Base-by-base conservation (phyloP, 148 eudicot species). In the Heliamphora exappendiculata region DNA sequence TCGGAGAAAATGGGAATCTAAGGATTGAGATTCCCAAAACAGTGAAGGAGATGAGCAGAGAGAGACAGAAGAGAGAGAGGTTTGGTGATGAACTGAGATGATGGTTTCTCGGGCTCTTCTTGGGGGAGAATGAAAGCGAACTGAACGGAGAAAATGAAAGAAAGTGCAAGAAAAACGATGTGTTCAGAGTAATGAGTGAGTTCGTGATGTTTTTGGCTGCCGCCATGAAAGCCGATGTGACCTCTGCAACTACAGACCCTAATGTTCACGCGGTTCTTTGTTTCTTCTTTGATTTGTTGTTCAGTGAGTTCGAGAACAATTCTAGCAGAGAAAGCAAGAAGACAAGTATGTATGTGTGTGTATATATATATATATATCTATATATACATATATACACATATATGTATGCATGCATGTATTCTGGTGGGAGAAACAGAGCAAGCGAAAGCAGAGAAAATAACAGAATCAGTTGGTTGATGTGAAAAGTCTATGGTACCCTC, bases 111-210 rank as follows among this genome's bases (percentile, higher is more conserved):
- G 86, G 82, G 71, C 62, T 66, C 70, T 73, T 88, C 71, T 69
- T 88, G 28, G 91, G 89, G 34, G 86, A 70, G 67, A 78, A 75
- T 42, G 81, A 9, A 79, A 83, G 81, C 0, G 84, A 70, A 36
- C 55, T 72, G 75, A 85, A 83, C 1, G 86, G 88, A 3, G 86
- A 83, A 64, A 83, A 33, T 2, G 93, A 75, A n/a, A 86, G 77
- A 4, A 91, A 54, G 72, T 84, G 84, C 14, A 65, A 7, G 76
- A 88, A 51, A 54, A 81, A 73, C 0, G 84, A 76, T 22, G 86
- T 80, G 82, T 66, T 81, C 19, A 81, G 78, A 4, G 85, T 62
- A 20, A 76, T 76, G 55, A 65, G 57, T 37, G 82, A 73, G 74
- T n/a, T 75, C 78, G 78, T 82, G 76, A 55, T 45, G 79, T n/a